Conservation (phyloP, 495 filamentous ascomycete species). For the Daldinia childiae region DNA sequence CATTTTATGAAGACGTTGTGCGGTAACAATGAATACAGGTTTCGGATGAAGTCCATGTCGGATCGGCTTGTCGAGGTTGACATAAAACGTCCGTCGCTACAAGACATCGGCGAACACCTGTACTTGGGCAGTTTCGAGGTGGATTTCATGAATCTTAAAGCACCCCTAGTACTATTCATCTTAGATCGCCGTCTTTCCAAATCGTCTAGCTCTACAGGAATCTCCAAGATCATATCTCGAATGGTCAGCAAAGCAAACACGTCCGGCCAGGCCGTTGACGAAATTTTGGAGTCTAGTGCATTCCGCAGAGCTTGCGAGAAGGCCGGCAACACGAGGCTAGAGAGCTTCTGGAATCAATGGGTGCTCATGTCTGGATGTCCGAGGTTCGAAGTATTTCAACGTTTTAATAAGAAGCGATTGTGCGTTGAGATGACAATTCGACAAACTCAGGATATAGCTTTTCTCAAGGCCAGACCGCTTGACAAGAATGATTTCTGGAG, state of each 20-base stretch:
- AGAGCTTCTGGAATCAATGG: constrained; percentile 94
- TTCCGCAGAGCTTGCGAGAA: constrained; percentile 88
- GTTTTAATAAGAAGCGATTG: constrained; percentile 97
- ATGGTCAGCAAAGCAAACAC: constrained; percentile 84
- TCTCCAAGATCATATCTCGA: constrained; percentile 83
- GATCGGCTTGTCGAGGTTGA: constrained; percentile 86
- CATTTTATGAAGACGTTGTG: constrained; percentile 87
- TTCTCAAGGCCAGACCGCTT: constrained; percentile 51
- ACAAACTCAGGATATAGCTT: constrained; percentile 70
- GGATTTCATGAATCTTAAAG: constrained; percentile 92
- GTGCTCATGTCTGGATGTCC: constrained; percentile 88
- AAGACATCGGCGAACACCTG: constrained; percentile 79
- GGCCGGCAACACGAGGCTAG: constrained; percentile 82
- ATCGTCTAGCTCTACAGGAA: constrained; percentile 80
- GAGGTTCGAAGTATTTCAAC: constrained; percentile 80
- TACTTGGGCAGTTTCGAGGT: constrained; percentile 81
- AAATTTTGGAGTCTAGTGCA: constrained; percentile 73
- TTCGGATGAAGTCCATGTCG: constrained; percentile 84
- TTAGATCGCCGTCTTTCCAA: constrained; percentile 91
- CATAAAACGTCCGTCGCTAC: constrained; percentile 80
- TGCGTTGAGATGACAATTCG: constrained; percentile 92
- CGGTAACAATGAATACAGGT: constrained; percentile 93
- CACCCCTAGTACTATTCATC: constrained; percentile 90
- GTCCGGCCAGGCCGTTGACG: constrained; percentile 72
- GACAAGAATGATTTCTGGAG: constrained; percentile 78